These are phyloP conservation scores for Sugiyamaella chiloensis DNA, from an alignment of 805 yeast species.

Conservation along the genomic window DNA sequence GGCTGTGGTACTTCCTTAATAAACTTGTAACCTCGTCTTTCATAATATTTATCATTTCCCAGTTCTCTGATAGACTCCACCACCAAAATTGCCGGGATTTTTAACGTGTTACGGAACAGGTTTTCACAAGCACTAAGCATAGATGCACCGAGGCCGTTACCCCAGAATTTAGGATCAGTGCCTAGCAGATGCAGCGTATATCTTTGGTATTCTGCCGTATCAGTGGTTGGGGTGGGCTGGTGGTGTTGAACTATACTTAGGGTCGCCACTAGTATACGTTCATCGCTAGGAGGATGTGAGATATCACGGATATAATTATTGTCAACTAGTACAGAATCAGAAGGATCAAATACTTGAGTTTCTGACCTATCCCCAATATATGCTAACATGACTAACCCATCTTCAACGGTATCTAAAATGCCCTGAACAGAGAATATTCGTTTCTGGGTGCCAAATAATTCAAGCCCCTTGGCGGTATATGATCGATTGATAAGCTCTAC, in stretches of 20 bases:
- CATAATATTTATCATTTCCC: conserved; percentile 9
- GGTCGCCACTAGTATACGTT: background rate
- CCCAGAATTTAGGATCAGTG: conserved; percentile 6
- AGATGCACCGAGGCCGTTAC: conserved; percentile 4
- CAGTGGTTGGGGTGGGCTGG: no score
- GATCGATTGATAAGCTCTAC: background rate
- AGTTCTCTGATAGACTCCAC: conserved; percentile 9
- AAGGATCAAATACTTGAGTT: background rate
- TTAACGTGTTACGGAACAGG: background rate
- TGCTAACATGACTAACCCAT: background rate
- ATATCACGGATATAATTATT: background rate
- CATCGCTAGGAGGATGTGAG: background rate
- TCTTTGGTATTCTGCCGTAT: background rate
- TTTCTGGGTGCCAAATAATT: background rate
- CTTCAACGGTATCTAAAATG: background rate
- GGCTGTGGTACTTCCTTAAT: background rate
- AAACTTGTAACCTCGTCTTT: background rate
- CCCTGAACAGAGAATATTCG: background rate
- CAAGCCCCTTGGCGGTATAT: background rate
- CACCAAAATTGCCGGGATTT: background rate
- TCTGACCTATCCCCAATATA: background rate
- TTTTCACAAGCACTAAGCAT: conserved; percentile 6
- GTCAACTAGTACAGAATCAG: background rate
- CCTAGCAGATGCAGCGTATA: conserved; percentile 8
- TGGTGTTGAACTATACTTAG: background rate